These are phyloP conservation scores for Macrophomina tecta DNA, from an alignment of 2,329 filamentous ascomycete species.

Conservation along the genomic window DNA sequence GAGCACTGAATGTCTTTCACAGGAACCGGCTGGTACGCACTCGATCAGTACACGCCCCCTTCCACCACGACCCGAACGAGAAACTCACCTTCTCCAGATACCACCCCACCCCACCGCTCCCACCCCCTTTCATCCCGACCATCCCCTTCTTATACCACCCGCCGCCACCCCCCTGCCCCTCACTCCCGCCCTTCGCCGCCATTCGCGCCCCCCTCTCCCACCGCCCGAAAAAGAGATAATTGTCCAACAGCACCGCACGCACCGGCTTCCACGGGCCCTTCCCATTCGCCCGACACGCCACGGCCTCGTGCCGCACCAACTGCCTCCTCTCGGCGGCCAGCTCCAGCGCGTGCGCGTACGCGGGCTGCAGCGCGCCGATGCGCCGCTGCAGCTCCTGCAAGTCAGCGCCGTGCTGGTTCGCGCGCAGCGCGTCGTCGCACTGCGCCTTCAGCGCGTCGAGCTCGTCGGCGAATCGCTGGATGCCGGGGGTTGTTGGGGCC, in stretches of 20 bases:
- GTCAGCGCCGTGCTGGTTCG: slow-evolving; percentile 35
- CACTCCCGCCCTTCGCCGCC: not conserved
- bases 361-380: slow-evolving; percentile 33
- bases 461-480: slow-evolving; percentile 29
- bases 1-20: slow-evolving; percentile 32
- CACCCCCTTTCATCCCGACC: too few species aligned
- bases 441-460: slow-evolving; percentile 31
- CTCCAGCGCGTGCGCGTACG: slow-evolving; percentile 29
- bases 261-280: slow-evolving; percentile 39
- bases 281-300: slow-evolving; percentile 39
- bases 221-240: slow-evolving; percentile 40
- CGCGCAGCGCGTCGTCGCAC: slow-evolving; percentile 30
- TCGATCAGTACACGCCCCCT: not conserved
- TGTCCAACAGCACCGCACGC: slow-evolving; percentile 39
- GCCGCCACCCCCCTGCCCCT: not conserved
- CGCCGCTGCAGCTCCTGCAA: slow-evolving; percentile 36
- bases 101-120: not conserved
- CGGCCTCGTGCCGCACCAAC: slow-evolving; percentile 34
- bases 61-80: not conserved
- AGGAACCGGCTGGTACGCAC: slow-evolving; percentile 31
- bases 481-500: slow-evolving; percentile 19
- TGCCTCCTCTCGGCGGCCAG: slow-evolving; percentile 32
- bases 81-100: slow-evolving; percentile 32
- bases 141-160: slow-evolving; percentile 14
- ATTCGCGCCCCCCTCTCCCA: slow-evolving; percentile 33